These are phyloP conservation scores for Chloridella minuta DNA, from an alignment of 352 stramenopile species.

Conservation along the genomic window DNA sequence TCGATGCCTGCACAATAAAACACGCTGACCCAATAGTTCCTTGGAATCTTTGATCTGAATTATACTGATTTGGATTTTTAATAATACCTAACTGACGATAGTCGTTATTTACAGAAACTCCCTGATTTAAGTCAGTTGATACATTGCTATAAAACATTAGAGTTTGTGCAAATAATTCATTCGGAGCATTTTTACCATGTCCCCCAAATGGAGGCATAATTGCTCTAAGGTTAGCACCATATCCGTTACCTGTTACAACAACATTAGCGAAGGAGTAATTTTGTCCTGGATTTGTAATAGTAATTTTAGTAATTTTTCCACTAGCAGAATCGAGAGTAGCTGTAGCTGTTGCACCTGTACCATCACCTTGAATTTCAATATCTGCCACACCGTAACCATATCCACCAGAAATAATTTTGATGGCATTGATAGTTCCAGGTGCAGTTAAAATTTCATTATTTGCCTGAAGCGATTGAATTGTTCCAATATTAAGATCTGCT, in stretches of 20 bases:
- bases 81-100: not conserved
- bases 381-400: not conserved
- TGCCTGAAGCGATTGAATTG: too few relatives aligned
- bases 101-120: not conserved
- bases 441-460: too few relatives aligned
- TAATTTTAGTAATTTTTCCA: not conserved
- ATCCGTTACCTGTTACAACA: not conserved
- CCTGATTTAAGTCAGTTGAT: not conserved
- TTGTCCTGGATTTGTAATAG: not conserved
- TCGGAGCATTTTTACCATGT: not conserved
- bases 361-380: slow-evolving; percentile 3
- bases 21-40: too few relatives aligned
- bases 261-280: not conserved
- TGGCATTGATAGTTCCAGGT: not conserved
- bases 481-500: not conserved
- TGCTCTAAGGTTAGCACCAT: not conserved
- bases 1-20: too few relatives aligned
- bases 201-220: not conserved
- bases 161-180: not conserved
- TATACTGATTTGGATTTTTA: not conserved
- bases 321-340: not conserved
- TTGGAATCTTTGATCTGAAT: too few relatives aligned
- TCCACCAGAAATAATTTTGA: not conserved
- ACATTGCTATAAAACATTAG: not conserved
- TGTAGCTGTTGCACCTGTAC: not conserved